A percentile compares a stretch with the other conserved stretches of the same genome.
These are phyloP conservation scores for Pelargonium citronellum DNA, from an alignment of 441 rosid species.

Conservation along the genomic window DNA sequence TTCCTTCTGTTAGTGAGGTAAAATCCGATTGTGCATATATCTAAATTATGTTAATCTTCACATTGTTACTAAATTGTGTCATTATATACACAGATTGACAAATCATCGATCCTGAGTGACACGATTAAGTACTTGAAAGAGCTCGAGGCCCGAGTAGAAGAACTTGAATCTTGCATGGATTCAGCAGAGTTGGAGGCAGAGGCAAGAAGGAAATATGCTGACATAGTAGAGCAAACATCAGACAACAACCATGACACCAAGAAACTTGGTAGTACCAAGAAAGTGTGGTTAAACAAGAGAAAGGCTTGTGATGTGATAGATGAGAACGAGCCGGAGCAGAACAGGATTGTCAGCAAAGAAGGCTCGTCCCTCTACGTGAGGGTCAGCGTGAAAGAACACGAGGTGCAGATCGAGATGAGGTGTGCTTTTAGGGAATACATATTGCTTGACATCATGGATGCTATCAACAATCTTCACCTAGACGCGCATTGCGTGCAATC, in stretches of 20 bases:
- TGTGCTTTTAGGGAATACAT: slow-evolving; percentile 59
- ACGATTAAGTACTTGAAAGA: slow-evolving; percentile 52
- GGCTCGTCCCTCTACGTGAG: slow-evolving; percentile 36
- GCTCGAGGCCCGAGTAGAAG: slow-evolving; percentile 67
- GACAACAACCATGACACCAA: slow-evolving; percentile 53
- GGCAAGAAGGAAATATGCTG: slow-evolving; percentile 36
- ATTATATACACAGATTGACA: slow-evolving; percentile 41
- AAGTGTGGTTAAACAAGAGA: slow-evolving; percentile 49
- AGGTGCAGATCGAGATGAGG: slow-evolving; percentile 55
- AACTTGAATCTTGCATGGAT: slow-evolving; percentile 65
- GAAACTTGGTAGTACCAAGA: slow-evolving; percentile 32
- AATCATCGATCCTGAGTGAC: slow-evolving; percentile 51
- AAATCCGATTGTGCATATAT: slow-evolving; percentile 4
- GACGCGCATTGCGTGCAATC: slow-evolving; percentile 60
- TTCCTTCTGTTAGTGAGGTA: slow-evolving; percentile 59
- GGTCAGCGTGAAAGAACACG: slow-evolving; percentile 52
- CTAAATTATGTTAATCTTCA: not conserved
- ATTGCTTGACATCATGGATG: slow-evolving; percentile 69
- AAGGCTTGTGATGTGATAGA: slow-evolving; percentile 40
- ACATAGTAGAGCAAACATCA: slow-evolving; percentile 52
- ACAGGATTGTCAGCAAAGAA: slow-evolving; percentile 22
- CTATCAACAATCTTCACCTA: slow-evolving; percentile 55
- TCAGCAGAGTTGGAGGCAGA: slow-evolving; percentile 40
- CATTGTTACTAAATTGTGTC: not conserved
- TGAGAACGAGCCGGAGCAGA: slow-evolving; percentile 27